phyloP scores from a whole-genome alignment of 176 grass and related monocot species.

The Aechmea fasciata region DNA sequence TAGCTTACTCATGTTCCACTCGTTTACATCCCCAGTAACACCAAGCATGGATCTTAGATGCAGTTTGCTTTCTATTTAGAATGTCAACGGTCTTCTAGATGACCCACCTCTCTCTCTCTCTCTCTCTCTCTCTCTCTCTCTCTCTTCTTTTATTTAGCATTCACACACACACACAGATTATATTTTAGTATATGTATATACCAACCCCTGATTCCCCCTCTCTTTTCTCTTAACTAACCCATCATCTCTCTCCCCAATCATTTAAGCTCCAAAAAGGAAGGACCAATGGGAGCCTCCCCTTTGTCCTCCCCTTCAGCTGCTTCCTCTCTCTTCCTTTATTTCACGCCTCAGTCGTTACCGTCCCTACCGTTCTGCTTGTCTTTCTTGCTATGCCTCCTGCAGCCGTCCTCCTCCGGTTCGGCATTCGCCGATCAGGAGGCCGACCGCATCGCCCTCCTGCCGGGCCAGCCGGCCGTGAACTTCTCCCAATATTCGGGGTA shows the following conservation, averaged over 20 bases:
- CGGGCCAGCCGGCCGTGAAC: conserved; percentile 71
- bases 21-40: too few species aligned
- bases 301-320: background rate
- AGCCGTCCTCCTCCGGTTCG: background rate
- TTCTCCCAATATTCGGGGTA: conserved; percentile 91
- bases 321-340: background rate
- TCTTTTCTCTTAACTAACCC: too few species aligned
- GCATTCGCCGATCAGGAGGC: background rate
- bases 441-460: conserved; percentile 54
- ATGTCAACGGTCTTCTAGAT: background rate
- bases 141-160: too few species aligned
- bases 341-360: background rate
- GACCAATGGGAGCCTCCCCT: background rate
- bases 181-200: background rate
- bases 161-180: too few species aligned
- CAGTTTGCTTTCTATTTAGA: background rate
- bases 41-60: too few species aligned
- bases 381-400: background rate
- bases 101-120: background rate
- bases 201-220: background rate
- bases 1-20: too few species aligned
- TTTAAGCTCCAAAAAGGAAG: background rate
- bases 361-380: background rate
- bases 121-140: background rate
- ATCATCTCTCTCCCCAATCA: background rate